Evolutionary conservation across 108 stramenopile species (phyloP).

Genomic region (Cyclotella choctawhatcheeana): DNA sequence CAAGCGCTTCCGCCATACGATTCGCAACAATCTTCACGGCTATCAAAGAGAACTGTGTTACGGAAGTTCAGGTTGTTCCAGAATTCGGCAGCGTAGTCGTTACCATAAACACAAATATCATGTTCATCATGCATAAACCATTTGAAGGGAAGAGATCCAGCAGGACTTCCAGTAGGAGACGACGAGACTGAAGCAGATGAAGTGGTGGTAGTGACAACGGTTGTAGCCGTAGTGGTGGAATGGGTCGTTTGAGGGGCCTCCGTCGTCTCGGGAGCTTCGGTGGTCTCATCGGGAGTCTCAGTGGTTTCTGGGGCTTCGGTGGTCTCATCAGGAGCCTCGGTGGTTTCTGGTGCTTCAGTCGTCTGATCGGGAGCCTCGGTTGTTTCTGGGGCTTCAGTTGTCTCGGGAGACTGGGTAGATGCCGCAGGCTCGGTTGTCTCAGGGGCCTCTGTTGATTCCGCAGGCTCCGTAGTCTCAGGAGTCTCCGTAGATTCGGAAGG

Average conservation of each 20-base stretch:
- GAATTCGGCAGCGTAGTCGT: conserved; percentile 5
- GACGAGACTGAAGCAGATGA: too few species aligned
- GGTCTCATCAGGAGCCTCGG: too few species aligned
- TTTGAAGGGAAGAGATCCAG: too few species aligned
- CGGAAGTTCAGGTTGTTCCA: background rate
- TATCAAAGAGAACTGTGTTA: conserved; percentile 3
- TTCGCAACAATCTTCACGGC: conserved; percentile 4
- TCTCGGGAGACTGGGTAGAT: background rate
- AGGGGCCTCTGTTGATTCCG: background rate
- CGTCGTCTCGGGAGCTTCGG: background rate
- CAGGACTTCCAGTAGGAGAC: background rate
- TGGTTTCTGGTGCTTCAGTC: background rate
- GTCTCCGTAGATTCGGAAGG: background rate
- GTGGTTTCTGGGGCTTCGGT: background rate
- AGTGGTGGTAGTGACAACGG: background rate
- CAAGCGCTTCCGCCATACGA: background rate
- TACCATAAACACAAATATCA: background rate
- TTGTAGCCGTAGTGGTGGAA: background rate
- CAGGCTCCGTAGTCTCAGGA: background rate
- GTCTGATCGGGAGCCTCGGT: background rate
- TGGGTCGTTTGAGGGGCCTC: background rate
- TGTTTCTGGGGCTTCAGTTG: background rate
- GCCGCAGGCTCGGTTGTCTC: background rate
- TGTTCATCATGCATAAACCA: background rate
- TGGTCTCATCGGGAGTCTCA: background rate